Evolutionary conservation across 2,329 filamentous ascomycete species (phyloP), one percentile per base, ranked within the genome.

Genomic region (Aspergillus spinulosporus): DNA sequence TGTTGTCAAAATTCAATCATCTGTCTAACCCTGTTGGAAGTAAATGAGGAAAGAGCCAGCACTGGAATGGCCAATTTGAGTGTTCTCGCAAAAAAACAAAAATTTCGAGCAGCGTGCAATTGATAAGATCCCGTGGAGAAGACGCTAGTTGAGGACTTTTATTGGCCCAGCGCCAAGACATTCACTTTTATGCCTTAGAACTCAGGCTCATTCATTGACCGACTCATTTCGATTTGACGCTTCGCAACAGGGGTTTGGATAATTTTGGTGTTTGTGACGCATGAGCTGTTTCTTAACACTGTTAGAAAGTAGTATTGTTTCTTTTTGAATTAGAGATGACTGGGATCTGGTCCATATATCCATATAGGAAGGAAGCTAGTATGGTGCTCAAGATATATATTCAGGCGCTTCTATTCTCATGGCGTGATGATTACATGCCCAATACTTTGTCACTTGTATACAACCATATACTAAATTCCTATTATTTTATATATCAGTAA

Each of bases 401-500:
- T 21, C 21, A 21, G 21, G 21, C 21, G 21, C n/a, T 21, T 21
- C 21, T 21, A 21, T 21, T 21, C 21, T 21, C 21, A 21, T 21
- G 21, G 21, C 21, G 21, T 21, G 21, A 21, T 21, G 21, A 21
- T 21, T 21, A 21, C 21, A 21, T 21, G 21, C 21, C 21, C 21
- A 21, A 21, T 21, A 21, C 21, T 21, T 21, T 21, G 21, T 21
- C 21, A 21, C 21, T 21, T 21, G 21, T 21, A 21, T 21, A 21
- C 21, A 21, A 21, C 21, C 21, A 21, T 21, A 21, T 21, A 21
- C 21, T 21, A 21, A 21, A 21, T 21, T 21, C 21, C 21, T 42
- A 21, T 43, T 43, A 26, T 43, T 21, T 31, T 21, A 21, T 45
- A 44, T 29, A 3, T n/a, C 64, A 64, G 50, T 68, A 76, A 14